Evolutionary conservation across 192 early-diverging fungal genomes (phyloP).

Genomic region (Funneliformis geosporum): DNA sequence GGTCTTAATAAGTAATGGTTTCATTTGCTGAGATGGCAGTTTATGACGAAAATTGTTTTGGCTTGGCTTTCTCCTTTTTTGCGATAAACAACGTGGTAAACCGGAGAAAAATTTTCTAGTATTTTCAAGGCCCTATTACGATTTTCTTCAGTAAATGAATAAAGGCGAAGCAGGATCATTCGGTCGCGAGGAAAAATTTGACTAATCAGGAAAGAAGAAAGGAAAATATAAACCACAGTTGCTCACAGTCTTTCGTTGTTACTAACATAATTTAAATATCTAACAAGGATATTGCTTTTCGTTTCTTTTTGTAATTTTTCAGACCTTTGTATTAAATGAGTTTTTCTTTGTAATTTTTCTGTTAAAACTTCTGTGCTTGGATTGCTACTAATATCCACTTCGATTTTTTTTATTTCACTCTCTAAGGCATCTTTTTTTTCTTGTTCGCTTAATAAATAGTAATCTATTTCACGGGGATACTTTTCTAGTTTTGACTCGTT

Average conservation of each 20-base stretch:
- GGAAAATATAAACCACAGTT: conserved; percentile 21
- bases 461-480: conserved; percentile 6
- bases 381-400: no score
- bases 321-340: not conserved
- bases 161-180: conserved; percentile 8
- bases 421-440: not conserved
- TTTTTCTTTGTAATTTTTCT: no score
- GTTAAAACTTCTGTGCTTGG: no score
- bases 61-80: conserved; percentile 11
- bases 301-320: not conserved
- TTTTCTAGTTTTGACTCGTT: not conserved
- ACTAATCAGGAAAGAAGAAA: conserved; percentile 24
- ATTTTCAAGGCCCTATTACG: conserved; percentile 12
- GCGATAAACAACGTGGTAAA: conserved; percentile 7
- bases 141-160: conserved; percentile 4
- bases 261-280: conserved; percentile 16
- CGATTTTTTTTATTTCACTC: not conserved
- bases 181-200: conserved; percentile 21
- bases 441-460: not conserved
- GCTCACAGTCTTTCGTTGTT: conserved; percentile 24
- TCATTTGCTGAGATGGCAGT: conserved; percentile 10
- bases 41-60: conserved; percentile 10
- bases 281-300: not conserved
- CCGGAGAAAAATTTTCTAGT: conserved; percentile 4
- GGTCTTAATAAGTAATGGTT: not conserved